These are phyloP conservation scores for Gaeumannomyces sp. DNA, from an alignment of 2,329 filamentous ascomycete species.

Conservation along the genomic window DNA sequence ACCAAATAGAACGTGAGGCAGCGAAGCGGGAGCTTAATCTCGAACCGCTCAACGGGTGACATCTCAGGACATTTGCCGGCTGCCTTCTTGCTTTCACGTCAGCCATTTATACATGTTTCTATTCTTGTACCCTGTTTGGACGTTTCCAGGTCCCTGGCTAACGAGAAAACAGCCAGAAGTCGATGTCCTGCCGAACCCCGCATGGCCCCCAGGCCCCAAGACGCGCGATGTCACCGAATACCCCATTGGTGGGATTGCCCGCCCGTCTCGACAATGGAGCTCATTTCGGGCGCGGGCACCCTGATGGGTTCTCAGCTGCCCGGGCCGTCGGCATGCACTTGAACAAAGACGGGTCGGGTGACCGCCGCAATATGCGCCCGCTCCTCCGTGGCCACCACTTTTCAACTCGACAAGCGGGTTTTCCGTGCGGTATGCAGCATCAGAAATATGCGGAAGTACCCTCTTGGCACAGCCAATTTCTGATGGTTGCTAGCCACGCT, in stretches of 20 bases:
- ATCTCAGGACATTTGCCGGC: not conserved
- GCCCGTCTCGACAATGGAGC: not conserved
- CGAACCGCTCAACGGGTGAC: not conserved
- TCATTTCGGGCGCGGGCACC: not conserved
- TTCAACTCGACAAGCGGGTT: not conserved
- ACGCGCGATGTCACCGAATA: not conserved
- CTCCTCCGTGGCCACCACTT: not conserved
- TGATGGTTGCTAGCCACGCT: too few species aligned
- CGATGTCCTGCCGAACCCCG: not conserved
- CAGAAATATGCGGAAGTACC: too few species aligned
- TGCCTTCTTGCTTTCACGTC: too few species aligned
- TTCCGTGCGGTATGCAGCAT: not conserved
- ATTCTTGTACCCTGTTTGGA: not conserved
- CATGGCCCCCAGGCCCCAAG: not conserved
- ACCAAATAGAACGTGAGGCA: too few species aligned
- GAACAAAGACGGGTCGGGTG: not conserved
- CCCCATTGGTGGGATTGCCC: not conserved
- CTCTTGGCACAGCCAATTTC: too few species aligned
- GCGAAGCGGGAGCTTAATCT: not conserved
- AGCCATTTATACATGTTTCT: not conserved
- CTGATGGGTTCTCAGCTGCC: not conserved
- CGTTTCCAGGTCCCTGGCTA: not conserved
- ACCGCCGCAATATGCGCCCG: not conserved
- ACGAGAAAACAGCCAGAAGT: not conserved
- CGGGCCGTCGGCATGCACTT: too few species aligned